A percentile compares a stretch with the other conserved stretches of the same genome.
Evolutionary conservation across 352 stramenopile species (phyloP).

Genomic region (Elongisporangium undulatum): DNA sequence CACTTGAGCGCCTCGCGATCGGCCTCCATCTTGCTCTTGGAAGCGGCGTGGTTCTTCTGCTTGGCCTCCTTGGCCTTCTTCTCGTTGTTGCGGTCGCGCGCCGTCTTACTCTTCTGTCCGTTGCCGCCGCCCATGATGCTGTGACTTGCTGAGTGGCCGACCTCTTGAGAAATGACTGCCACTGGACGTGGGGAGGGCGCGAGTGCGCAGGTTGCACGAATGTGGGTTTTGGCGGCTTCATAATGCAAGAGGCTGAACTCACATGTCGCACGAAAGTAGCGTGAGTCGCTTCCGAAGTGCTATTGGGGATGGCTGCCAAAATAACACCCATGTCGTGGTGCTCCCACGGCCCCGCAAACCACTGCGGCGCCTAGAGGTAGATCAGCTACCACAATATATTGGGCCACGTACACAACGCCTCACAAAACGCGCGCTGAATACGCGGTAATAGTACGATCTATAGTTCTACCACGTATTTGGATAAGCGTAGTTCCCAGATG

Average conservation of each 20-base stretch:
- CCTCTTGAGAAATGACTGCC: background rate
- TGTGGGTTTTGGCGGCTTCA: background rate
- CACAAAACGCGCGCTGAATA: no score
- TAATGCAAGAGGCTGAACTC: background rate
- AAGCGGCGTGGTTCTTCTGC: slow-evolving; percentile 73
- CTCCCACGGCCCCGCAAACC: slow-evolving; percentile 7
- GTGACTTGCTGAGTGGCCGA: background rate
- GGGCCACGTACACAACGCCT: no score
- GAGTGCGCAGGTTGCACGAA: background rate
- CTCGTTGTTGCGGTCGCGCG: slow-evolving; percentile 77
- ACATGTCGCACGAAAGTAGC: background rate
- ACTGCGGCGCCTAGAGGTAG: background rate
- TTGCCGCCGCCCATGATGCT: slow-evolving; percentile 76
- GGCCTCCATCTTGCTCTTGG: slow-evolving; percentile 80
- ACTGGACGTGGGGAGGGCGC: background rate
- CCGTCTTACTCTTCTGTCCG: slow-evolving; percentile 74
- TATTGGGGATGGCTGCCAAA: background rate
- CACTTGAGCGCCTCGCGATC: slow-evolving; percentile 78
- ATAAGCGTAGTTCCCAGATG: no score
- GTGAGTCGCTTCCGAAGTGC: background rate
- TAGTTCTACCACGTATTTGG: no score
- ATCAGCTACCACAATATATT: no score
- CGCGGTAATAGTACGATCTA: no score
- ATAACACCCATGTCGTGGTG: slow-evolving; percentile 6
- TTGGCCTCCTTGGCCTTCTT: slow-evolving; percentile 87